Percentiles rank a stretch among this genome's conserved stretches.
Evolutionary conservation across 164 flowering plant species (phyloP).

Genomic region (Magnolia changhungtana): DNA sequence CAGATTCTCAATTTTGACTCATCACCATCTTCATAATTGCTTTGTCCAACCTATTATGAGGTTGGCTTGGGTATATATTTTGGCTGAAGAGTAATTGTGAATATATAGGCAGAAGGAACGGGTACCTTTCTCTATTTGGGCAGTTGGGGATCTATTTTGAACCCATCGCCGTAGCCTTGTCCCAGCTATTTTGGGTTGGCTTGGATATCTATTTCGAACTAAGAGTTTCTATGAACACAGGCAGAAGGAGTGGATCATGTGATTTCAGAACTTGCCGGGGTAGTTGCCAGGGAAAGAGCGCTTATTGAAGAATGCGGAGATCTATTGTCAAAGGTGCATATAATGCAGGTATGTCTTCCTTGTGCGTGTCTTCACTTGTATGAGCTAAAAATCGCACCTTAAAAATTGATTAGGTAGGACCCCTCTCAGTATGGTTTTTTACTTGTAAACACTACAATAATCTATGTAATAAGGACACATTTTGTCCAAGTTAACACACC

Average conservation of each 20-base stretch:
- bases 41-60: too few species aligned
- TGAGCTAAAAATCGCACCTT: too few species aligned
- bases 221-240: slow-evolving; percentile 32
- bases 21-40: too few species aligned
- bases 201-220: not conserved
- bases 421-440: too few species aligned
- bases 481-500: too few species aligned
- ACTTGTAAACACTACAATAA: not conserved
- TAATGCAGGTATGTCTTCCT: slow-evolving; percentile 49
- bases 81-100: too few species aligned
- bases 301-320: slow-evolving; percentile 62
- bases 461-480: not conserved
- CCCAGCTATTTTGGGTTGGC: not conserved
- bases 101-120: too few species aligned
- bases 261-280: slow-evolving; percentile 57
- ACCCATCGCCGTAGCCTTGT: not conserved
- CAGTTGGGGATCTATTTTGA: not conserved
- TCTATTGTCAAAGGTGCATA: slow-evolving; percentile 36
- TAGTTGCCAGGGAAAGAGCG: slow-evolving; percentile 47
- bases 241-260: slow-evolving; percentile 49
- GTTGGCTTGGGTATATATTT: too few species aligned
- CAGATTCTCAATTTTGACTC: too few species aligned
- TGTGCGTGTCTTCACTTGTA: too few species aligned
- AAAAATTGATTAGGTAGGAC: too few species aligned
- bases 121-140: too few species aligned